Evolutionary conservation across 768 basidiomycete species (phyloP).

Genomic region (Tylopilus intermedius): DNA sequence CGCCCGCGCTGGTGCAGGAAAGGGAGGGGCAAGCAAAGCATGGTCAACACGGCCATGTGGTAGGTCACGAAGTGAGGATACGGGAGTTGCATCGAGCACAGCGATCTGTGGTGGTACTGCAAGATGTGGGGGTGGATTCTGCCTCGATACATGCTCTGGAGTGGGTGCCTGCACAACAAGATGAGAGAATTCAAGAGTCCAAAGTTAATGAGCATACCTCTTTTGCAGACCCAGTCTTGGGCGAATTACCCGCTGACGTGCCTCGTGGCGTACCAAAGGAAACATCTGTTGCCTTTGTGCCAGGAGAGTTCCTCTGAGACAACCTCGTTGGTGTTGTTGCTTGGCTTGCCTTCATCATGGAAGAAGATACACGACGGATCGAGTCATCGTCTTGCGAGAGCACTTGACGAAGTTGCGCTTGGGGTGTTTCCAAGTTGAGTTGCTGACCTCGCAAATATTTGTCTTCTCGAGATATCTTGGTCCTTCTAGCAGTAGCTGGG

Average conservation of each 20-base stretch:
- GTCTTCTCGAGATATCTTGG: constrained; percentile 24
- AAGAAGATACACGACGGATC: constrained; percentile 23
- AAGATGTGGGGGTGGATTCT: constrained; percentile 10
- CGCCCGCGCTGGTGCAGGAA: constrained; percentile 23
- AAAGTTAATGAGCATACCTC: constrained; percentile 18
- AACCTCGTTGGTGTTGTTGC: constrained; percentile 16
- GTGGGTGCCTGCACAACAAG: constrained; percentile 14
- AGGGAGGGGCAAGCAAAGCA: constrained; percentile 23
- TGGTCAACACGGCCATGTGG: constrained; percentile 22
- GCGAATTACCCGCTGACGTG: constrained; percentile 20
- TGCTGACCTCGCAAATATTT: constrained; percentile 26
- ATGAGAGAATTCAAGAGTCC: constrained; percentile 6
- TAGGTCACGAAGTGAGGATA: constrained; percentile 16
- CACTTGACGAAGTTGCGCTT: constrained; percentile 29
- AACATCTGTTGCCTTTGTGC: constrained; percentile 14
- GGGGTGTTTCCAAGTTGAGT: constrained; percentile 17
- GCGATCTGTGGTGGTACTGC: constrained; percentile 27
- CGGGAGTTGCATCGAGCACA: constrained; percentile 28
- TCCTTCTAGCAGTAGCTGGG: constrained; percentile 17
- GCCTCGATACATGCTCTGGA: constrained; percentile 15
- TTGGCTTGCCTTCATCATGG: constrained; percentile 27
- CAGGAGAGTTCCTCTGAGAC: constrained; percentile 26
- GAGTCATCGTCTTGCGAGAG: constrained; percentile 28
- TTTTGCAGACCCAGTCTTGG: constrained; percentile 18
- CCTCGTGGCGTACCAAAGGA: constrained; percentile 21